Evolutionary conservation across 345 rosid genomes (phyloP), one percentile per base, ranked within the genome.

Genomic region (Isatis tinctoria): DNA sequence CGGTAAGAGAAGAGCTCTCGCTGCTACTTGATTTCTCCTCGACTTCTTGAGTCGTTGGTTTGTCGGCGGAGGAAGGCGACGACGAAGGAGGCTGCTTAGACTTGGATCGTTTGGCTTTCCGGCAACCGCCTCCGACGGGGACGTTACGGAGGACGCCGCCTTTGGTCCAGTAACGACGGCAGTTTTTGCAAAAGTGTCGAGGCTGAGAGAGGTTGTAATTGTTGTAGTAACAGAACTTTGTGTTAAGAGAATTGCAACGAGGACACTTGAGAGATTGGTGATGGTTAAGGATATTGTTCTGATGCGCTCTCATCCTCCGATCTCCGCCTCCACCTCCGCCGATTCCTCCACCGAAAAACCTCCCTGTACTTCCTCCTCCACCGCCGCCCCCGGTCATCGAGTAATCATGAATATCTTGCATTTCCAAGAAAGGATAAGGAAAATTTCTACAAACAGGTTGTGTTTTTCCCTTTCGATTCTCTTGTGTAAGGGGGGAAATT

Each of bases 151-250:
- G 95, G 63, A 94, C 91, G 70, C 98, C 98, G 26, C 97, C 98
- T 78, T 90, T 94, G 39, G 98, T 94, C 98, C 98, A 94, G 87
- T 94, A 94, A 40, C 97, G 87, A 45, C 98, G 96, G 82, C 98
- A 94, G 86, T 57, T 74, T 81, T 94, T 94, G 81, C 98, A 94
- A 84, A 94, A 94, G 90, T 94, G 96, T 20, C 98, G 93, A 7
- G 98, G 98, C 88, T 94, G 98, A 24, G 96, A 91, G 81, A 91
- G 96, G 78, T 94, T 94, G 87, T 94, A 94, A 67, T 94, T 94
- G 79, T 94, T 94, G 90, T 94, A 94, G 83, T 94, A 94, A 61
- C 98, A 94, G 80, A 94, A 94, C 70, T 94, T 94, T 2, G 98
- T 94, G 87, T 94, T 91, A 49, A 85, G 78, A 10, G 97, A 94